These are phyloP conservation scores for Phytophthora hibernalis DNA, from an alignment of 352 stramenopile genomes.

Conservation along the genomic window DNA sequence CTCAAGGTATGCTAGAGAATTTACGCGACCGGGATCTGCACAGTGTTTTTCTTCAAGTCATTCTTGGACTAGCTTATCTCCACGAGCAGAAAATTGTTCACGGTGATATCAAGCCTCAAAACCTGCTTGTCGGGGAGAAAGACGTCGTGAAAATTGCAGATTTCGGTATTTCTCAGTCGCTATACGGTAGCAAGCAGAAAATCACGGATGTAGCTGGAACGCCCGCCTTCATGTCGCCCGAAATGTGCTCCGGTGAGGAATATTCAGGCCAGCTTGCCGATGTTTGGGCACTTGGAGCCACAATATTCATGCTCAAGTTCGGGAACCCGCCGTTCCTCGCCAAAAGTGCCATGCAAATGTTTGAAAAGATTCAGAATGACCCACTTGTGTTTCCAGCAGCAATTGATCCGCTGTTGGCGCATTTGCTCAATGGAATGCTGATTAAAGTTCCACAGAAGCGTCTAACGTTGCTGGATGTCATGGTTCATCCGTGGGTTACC, in stretches of 20 bases:
- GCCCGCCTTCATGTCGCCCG: slow-evolving; percentile 93
- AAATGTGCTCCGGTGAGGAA: slow-evolving; percentile 90
- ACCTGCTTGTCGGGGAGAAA: slow-evolving; percentile 87
- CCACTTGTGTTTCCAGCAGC: slow-evolving; percentile 65
- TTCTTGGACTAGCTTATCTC: slow-evolving; percentile 90
- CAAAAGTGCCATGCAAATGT: slow-evolving; percentile 89
- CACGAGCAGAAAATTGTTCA: slow-evolving; percentile 89
- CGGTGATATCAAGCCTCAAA: slow-evolving; percentile 89
- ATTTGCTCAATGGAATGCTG: slow-evolving; percentile 73
- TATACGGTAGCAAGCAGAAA: slow-evolving; percentile 85
- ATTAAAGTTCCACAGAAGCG: slow-evolving; percentile 66
- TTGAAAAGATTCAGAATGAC: slow-evolving; percentile 88
- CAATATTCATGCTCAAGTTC: slow-evolving; percentile 91
- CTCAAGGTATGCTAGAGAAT: slow-evolving; percentile 42
- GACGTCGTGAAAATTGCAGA: slow-evolving; percentile 93
- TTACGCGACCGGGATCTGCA: slow-evolving; percentile 77
- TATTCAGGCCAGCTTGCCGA: slow-evolving; percentile 90
- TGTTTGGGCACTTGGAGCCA: slow-evolving; percentile 92
- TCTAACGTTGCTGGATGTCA: slow-evolving; percentile 67
- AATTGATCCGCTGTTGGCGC: slow-evolving; percentile 61
- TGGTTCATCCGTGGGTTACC: slow-evolving; percentile 83
- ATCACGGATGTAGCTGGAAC: slow-evolving; percentile 86
- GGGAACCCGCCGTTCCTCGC: slow-evolving; percentile 90
- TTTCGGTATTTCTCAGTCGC: slow-evolving; percentile 91
- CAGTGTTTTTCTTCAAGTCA: slow-evolving; percentile 75